Evolutionary conservation across 2,329 filamentous ascomycete species (phyloP).

Genomic region (Fusarium sp.): DNA sequence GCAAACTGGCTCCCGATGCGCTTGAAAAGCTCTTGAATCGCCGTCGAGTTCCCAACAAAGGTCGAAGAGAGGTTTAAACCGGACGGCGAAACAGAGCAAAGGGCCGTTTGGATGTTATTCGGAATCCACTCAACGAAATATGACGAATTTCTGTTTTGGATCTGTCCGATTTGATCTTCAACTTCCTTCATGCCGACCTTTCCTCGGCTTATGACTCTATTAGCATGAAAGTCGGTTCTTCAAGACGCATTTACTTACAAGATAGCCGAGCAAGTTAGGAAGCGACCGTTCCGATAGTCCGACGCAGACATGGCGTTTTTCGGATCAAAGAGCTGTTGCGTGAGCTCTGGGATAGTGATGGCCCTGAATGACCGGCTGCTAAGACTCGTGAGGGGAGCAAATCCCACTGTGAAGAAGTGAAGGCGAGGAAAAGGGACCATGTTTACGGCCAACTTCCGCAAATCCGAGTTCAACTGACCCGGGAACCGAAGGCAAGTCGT

Average conservation of each 20-base stretch:
- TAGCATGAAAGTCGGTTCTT: neutral
- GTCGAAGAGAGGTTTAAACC: slow-evolving; percentile 99
- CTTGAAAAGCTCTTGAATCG: slow-evolving; percentile 99
- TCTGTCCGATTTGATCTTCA: slow-evolving; percentile 99
- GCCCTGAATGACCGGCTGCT: slow-evolving; percentile 93
- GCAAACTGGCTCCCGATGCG: slow-evolving; percentile 99
- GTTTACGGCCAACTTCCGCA: slow-evolving; percentile 99
- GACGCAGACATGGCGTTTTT: slow-evolving; percentile 99
- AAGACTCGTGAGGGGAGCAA: slow-evolving; percentile 92
- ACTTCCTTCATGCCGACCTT: slow-evolving; percentile 88
- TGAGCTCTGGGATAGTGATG: slow-evolving; percentile 95
- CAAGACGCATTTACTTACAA: slow-evolving; percentile 86
- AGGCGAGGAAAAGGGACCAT: slow-evolving; percentile 99
- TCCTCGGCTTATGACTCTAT: neutral
- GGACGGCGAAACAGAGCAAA: slow-evolving; percentile 97
- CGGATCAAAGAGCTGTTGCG: slow-evolving; percentile 99
- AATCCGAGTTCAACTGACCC: slow-evolving; percentile 99
- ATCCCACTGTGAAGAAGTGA: slow-evolving; percentile 99
- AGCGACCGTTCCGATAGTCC: slow-evolving; percentile 99
- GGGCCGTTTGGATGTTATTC: slow-evolving; percentile 99
- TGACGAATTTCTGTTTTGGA: slow-evolving; percentile 99
- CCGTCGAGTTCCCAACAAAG: slow-evolving; percentile 98
- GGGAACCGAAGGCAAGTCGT: slow-evolving; percentile 99
- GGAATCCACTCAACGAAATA: slow-evolving; percentile 99
- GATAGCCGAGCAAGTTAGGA: slow-evolving; percentile 98